Conservation (phyloP, 2,329 filamentous ascomycete genomes). For the Emergomyces pasteurianus region DNA sequence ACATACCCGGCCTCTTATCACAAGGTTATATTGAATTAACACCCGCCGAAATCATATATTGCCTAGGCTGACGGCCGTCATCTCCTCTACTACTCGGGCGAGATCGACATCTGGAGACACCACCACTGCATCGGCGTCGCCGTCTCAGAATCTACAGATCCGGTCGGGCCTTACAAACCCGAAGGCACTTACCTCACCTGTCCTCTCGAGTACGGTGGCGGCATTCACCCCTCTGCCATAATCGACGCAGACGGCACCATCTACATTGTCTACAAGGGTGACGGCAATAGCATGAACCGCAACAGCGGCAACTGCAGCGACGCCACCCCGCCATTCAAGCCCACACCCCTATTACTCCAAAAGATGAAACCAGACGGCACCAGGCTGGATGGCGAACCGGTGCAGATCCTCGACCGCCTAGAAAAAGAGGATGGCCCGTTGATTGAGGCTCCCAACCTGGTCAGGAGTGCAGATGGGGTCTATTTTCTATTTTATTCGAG, state of each 20-base stretch:
- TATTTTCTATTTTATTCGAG: slow-evolving; percentile 52
- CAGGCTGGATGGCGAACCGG: slow-evolving; percentile 38
- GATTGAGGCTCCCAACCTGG: slow-evolving; percentile 47
- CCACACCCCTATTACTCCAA: slow-evolving; percentile 28
- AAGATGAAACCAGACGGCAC: slow-evolving; percentile 34
- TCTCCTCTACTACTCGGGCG: slow-evolving; percentile 47
- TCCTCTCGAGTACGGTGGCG: slow-evolving; percentile 41
- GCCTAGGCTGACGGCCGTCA: slow-evolving; percentile 34
- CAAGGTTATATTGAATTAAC: too few relatives aligned
- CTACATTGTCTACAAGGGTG: slow-evolving; percentile 53
- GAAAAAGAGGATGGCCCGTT: slow-evolving; percentile 46
- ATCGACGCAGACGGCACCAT: slow-evolving; percentile 40
- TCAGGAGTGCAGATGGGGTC: slow-evolving; percentile 23
- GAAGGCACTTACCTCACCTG: slow-evolving; percentile 40
- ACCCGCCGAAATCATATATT: neutral
- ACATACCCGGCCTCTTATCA: too few relatives aligned
- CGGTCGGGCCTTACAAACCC: slow-evolving; percentile 37
- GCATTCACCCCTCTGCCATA: slow-evolving; percentile 52
- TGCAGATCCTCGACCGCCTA: slow-evolving; percentile 50
- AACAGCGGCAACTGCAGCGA: slow-evolving; percentile 33
- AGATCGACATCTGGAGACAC: slow-evolving; percentile 24
- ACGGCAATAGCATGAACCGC: slow-evolving; percentile 40
- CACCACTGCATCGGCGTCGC: slow-evolving; percentile 49
- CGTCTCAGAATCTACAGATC: slow-evolving; percentile 20
- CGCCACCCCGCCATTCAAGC: slow-evolving; percentile 23